A percentile compares a stretch with the other conserved stretches of the same genome.
Evolutionary conservation across 805 yeast genomes (phyloP).

Genomic region (Metschnikowia henanensis): DNA sequence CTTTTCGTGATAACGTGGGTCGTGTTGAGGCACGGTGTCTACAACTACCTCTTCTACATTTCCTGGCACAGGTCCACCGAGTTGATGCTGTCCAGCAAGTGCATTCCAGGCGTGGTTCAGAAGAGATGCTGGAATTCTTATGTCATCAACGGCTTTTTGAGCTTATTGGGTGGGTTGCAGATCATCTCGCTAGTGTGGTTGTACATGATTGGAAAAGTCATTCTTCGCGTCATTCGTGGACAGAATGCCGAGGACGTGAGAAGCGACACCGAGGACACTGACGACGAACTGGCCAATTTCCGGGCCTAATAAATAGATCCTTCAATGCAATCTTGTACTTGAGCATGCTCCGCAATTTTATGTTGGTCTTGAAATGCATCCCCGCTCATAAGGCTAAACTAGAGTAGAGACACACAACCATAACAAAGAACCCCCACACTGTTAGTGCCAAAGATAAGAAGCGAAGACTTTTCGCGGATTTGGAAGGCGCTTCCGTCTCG

Average conservation of each 20-base stretch:
- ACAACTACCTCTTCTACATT: conserved; percentile 64
- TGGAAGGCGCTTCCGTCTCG: conserved; percentile 25
- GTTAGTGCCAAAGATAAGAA: conserved; percentile 45
- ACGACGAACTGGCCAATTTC: conserved; percentile 21
- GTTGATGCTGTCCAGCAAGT: conserved; percentile 47
- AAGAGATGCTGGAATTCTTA: conserved; percentile 52
- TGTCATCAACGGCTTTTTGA: conserved; percentile 48
- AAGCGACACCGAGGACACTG: conserved; percentile 72
- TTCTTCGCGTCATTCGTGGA: conserved; percentile 67
- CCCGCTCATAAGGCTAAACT: conserved; percentile 15
- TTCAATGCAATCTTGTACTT: background rate
- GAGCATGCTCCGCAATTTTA: background rate
- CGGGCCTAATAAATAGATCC: conserved; percentile 2
- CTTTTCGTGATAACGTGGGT: conserved; percentile 72
- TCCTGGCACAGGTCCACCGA: conserved; percentile 43
- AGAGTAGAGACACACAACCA: conserved; percentile 45
- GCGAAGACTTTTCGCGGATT: conserved; percentile 33
- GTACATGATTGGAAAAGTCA: conserved; percentile 69
- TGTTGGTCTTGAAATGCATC: background rate
- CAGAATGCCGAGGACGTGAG: conserved; percentile 82
- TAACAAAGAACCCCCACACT: conserved; percentile 54
- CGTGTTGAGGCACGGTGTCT: conserved; percentile 67
- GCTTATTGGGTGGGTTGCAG: conserved; percentile 65
- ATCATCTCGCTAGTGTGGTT: conserved; percentile 70
- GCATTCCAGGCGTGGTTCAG: conserved; percentile 34